A percentile compares a stretch with the other conserved stretches of the same genome.
Evolutionary conservation across 805 yeast genomes (phyloP).

Genomic region (Ogataea sp.): DNA sequence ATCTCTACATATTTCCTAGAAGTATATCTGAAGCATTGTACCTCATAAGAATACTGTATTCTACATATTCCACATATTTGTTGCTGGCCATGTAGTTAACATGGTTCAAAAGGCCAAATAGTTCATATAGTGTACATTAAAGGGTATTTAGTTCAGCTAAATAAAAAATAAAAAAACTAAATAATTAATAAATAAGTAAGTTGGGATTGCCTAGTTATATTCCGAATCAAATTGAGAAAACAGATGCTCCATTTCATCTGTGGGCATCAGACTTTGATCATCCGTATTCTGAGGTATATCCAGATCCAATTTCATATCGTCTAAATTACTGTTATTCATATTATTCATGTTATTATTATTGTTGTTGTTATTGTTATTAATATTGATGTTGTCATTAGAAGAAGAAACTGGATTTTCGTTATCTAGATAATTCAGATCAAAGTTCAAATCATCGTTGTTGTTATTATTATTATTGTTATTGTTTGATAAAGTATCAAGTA

Average conservation of each 20-base stretch:
- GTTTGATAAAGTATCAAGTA: background rate
- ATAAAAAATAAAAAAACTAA: too few relatives aligned
- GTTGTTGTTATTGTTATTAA: background rate
- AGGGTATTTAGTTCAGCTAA: background rate
- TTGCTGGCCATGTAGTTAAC: too few relatives aligned
- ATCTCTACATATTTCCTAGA: too few relatives aligned
- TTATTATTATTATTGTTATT: background rate
- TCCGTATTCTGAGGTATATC: constrained; percentile 1
- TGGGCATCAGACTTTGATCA: constrained; percentile 15
- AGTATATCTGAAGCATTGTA: too few relatives aligned
- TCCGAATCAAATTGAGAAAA: constrained; percentile 21
- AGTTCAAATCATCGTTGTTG: background rate
- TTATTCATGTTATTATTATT: background rate
- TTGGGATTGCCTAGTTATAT: too few relatives aligned
- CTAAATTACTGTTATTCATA: background rate
- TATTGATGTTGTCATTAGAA: background rate
- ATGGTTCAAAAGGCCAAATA: too few relatives aligned
- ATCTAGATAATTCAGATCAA: background rate
- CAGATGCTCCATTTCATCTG: constrained; percentile 24
- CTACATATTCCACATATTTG: too few relatives aligned
- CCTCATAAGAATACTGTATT: too few relatives aligned
- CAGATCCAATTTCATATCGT: background rate
- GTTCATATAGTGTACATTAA: background rate
- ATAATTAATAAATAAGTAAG: too few relatives aligned
- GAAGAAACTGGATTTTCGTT: background rate